Percentiles rank a stretch among this genome's conserved stretches.
Evolutionary conservation across 2,329 filamentous ascomycete species (phyloP).

Genomic region (Colletotrichum tabaci): DNA sequence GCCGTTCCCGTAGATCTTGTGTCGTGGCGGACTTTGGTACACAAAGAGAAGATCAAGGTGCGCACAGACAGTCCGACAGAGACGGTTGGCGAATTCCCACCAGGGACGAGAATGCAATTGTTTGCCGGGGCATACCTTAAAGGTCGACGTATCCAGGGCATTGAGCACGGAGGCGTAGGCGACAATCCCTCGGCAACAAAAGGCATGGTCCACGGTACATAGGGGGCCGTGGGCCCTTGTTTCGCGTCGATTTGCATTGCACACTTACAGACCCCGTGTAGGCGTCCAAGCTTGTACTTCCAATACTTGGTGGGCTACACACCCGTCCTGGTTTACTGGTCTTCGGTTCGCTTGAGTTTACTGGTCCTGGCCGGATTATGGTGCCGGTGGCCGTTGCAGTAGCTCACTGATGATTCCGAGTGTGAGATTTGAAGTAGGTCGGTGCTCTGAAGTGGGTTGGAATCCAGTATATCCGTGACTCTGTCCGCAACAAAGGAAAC

Average conservation of each 20-base stretch:
- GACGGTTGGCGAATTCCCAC: conserved; percentile 21
- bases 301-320: background rate
- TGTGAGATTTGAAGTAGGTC: conserved; percentile 22
- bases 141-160: conserved; percentile 7
- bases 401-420: conserved; percentile 8
- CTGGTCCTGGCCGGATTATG: background rate
- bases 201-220: conserved; percentile 21
- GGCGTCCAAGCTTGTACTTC: conserved; percentile 8
- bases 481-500: conserved; percentile 28
- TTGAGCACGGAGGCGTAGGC: conserved; percentile 35
- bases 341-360: background rate
- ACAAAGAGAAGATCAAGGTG: conserved; percentile 12
- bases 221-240: conserved; percentile 32
- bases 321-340: background rate
- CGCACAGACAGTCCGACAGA: conserved; percentile 39
- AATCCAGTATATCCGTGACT: conserved; percentile 38
- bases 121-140: conserved; percentile 11
- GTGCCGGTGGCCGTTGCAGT: background rate
- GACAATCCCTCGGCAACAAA: conserved; percentile 31
- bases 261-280: conserved; percentile 28
- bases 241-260: conserved; percentile 31
- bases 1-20: conserved; percentile 17
- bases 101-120: conserved; percentile 13
- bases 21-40: conserved; percentile 12
- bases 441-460: conserved; percentile 21